A percentile compares a stretch with the other conserved stretches of the same genome.
Evolutionary conservation across 2,329 filamentous ascomycete genomes (phyloP).

Genomic region (Alternaria sp.): DNA sequence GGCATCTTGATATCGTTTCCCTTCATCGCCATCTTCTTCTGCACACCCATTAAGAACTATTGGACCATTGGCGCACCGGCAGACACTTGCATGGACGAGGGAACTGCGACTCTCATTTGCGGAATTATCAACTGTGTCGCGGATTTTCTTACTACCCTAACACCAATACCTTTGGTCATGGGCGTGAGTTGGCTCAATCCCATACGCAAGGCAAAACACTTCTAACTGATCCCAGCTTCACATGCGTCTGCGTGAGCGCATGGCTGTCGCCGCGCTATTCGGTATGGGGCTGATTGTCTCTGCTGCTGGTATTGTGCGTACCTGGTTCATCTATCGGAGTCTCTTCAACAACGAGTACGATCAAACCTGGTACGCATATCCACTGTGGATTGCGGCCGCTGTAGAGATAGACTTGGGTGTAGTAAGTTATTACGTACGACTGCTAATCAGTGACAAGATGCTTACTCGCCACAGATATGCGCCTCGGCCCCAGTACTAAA

Average conservation of each 20-base stretch:
- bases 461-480: slow-evolving; percentile 29
- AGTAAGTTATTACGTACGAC: slow-evolving; percentile 36
- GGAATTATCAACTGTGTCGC: slow-evolving; percentile 54
- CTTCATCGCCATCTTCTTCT: slow-evolving; percentile 47
- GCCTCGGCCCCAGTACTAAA: slow-evolving; percentile 41
- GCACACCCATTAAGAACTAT: slow-evolving; percentile 52
- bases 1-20: slow-evolving; percentile 49
- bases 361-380: slow-evolving; percentile 54
- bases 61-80: slow-evolving; percentile 48
- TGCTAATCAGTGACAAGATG: background rate
- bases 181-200: slow-evolving; percentile 20
- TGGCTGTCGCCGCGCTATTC: slow-evolving; percentile 50
- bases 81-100: slow-evolving; percentile 51
- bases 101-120: slow-evolving; percentile 45
- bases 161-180: slow-evolving; percentile 54
- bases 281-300: slow-evolving; percentile 53
- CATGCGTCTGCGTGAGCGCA: slow-evolving; percentile 51
- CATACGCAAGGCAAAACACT: background rate
- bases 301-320: slow-evolving; percentile 52
- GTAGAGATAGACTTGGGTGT: slow-evolving; percentile 57
- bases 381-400: slow-evolving; percentile 55
- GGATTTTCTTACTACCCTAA: slow-evolving; percentile 51
- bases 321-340: slow-evolving; percentile 53
- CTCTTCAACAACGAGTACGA: slow-evolving; percentile 51
- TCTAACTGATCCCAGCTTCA: slow-evolving; percentile 33